Evolutionary conservation across 2,329 filamentous ascomycete species (phyloP), one percentile per base, ranked within the genome.

Genomic region (Phialemoniopsis sp.): DNA sequence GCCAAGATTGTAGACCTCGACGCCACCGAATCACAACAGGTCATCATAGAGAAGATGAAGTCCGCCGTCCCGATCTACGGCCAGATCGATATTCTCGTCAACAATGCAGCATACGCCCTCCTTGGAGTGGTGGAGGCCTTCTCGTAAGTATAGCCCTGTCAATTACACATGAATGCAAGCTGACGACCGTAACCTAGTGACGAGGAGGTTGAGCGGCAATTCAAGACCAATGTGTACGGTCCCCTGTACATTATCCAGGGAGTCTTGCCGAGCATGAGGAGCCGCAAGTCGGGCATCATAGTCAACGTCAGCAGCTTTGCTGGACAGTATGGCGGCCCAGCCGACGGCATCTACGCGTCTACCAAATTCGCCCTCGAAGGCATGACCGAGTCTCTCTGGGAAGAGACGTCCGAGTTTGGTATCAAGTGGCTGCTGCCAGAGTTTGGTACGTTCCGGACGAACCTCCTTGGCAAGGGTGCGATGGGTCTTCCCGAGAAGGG

Each of bases 91-190:
- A 56, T 71, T 26, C 54, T 73, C 3, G 62, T 72, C 26, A 72
- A 72, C 45, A 68, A 68, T 10, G 69, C 69, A 3, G 68, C 60
- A 10, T 70, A 68, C 46, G 56, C 64, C 3, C 57, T 66, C 17
- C 55, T 63, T 18, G 66, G 65, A n/a, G 65, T 62, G 4, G 49
- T 70, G 8, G 68, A 73, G 40, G 67, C 71, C 40, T 38, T 41
- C 3, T 32, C 53, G 30, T 32, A n/a, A 9, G 28, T 29, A 29
- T n/a, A 9, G 28, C 28, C 28, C 9, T 9, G 28, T n/a, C n/a
- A n/a, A n/a, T n/a, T n/a, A n/a, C n/a, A n/a, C 28, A 29, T n/a
- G 9, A 29, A n/a, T 29, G 9, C 28, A 9, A 29, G 28, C n/a
- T 29, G 28, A 46, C 53, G 9, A 12, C 12, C 32, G 32, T 17